Percentiles rank a stretch among this genome's conserved stretches.
Evolutionary conservation across 1,284 basidiomycete species (phyloP).

Genomic region (Prillingera fragicola): DNA sequence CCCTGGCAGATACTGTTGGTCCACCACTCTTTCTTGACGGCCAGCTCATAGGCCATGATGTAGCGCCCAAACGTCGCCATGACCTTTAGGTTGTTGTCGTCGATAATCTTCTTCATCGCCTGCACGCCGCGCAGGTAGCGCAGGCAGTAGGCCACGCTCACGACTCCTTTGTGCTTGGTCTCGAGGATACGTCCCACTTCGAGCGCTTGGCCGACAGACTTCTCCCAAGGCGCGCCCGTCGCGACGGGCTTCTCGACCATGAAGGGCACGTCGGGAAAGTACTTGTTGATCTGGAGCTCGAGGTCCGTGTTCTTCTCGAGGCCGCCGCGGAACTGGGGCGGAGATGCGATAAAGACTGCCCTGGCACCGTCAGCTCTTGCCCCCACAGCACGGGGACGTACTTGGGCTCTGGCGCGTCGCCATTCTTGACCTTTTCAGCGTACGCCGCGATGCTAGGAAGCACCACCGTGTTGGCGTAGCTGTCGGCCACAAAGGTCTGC

Average conservation of each 20-base stretch:
- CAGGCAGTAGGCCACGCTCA: conserved; percentile 46
- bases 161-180: conserved; percentile 57
- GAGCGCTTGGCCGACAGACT: conserved; percentile 47
- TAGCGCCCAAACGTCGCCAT: conserved; percentile 53
- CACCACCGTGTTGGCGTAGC: conserved; percentile 80
- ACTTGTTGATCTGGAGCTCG: conserved; percentile 77
- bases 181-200: conserved; percentile 64
- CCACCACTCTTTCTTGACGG: conserved; percentile 53
- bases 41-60: conserved; percentile 49
- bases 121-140: conserved; percentile 50
- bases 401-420: conserved; percentile 48
- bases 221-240: conserved; percentile 47
- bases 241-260: conserved; percentile 78
- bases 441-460: conserved; percentile 72
- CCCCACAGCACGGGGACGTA: conserved; percentile 24
- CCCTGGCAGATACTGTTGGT: conserved; percentile 51
- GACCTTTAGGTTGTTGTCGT: conserved; percentile 52
- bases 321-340: conserved; percentile 84
- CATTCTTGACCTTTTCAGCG: conserved; percentile 51
- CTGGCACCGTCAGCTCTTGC: conserved; percentile 23
- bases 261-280: conserved; percentile 78
- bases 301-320: conserved; percentile 69
- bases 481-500: conserved; percentile 74
- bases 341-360: conserved; percentile 82
- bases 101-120: conserved; percentile 53